phyloP scores from a whole-genome alignment of 2,329 filamentous ascomycete genomes.

The Clarireedia homoeocarpa region DNA sequence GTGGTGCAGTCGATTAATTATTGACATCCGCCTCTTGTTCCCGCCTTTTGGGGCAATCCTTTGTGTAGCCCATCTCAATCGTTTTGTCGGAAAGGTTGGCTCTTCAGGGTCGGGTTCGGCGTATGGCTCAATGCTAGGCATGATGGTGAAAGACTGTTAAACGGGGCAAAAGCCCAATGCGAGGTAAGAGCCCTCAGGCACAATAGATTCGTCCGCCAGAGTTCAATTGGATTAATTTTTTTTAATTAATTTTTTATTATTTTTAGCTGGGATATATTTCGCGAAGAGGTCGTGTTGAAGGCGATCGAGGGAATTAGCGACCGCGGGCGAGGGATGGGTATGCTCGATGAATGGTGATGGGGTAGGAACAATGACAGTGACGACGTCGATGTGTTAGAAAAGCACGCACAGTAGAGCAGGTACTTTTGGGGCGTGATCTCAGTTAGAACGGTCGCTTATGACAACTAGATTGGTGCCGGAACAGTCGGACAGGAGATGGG shows the following conservation, averaged over 20 bases:
- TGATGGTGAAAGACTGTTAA: slow-evolving; percentile 5
- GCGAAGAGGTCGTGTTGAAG: neutral
- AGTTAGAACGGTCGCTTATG: slow-evolving; percentile 9
- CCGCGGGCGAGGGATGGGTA: neutral
- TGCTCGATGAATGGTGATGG: neutral
- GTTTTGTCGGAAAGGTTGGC: slow-evolving; percentile 49
- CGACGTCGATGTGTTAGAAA: slow-evolving; percentile 1
- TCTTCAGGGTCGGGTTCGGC: slow-evolving; percentile 31
- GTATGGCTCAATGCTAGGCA: slow-evolving; percentile 35
- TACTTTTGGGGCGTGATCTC: slow-evolving; percentile 1
- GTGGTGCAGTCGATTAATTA: slow-evolving; percentile 68
- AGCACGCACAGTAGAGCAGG: neutral
- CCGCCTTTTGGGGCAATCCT: slow-evolving; percentile 71
- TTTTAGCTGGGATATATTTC: neutral
- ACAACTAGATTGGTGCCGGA: slow-evolving; percentile 9
- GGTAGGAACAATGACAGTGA: neutral
- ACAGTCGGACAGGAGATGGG: slow-evolving; percentile 9
- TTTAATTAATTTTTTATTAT: neutral
- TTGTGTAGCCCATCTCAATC: slow-evolving; percentile 94
- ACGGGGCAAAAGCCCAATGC: slow-evolving; percentile 8
- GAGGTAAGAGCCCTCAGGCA: slow-evolving; percentile 11
- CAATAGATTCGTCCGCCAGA: slow-evolving; percentile 5
- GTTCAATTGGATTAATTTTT: neutral
- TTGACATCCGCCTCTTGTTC: slow-evolving; percentile 70
- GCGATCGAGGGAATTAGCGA: neutral